These are phyloP conservation scores for Paramecium octaurelia DNA, from an alignment of 73 alveolate genomes.

Conservation along the genomic window DNA sequence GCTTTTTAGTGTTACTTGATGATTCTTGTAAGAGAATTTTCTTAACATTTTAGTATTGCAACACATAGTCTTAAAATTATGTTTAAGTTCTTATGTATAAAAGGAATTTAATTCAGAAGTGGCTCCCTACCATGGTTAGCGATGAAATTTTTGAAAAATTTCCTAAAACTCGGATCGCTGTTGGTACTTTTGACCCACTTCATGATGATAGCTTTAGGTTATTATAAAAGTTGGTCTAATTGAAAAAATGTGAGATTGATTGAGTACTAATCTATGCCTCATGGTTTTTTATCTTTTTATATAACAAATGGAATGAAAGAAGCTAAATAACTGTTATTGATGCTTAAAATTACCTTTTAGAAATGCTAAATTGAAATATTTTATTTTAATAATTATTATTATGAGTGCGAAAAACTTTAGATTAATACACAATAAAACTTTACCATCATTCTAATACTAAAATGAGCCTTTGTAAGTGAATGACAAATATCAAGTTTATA, in stretches of 20 bases:
- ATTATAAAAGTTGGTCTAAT: not conserved
- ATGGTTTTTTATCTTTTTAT: constrained; percentile 55
- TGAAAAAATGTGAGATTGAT: constrained; percentile 29
- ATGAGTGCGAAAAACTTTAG: constrained; percentile 24
- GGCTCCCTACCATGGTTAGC: constrained; percentile 67
- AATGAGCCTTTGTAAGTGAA: constrained; percentile 9
- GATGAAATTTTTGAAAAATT: constrained; percentile 57
- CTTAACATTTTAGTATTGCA: constrained; percentile 58
- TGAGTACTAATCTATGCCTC: constrained; percentile 47
- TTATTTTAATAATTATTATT: not conserved
- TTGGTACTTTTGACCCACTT: constrained; percentile 77
- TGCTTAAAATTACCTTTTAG: constrained; percentile 36
- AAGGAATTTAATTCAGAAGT: constrained; percentile 34
- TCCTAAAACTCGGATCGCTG: constrained; percentile 70
- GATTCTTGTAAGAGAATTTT: constrained; percentile 63
- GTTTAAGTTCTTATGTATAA: constrained; percentile 76
- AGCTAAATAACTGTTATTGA: constrained; percentile 42
- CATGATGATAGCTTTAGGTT: constrained; percentile 78
- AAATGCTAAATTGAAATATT: not conserved
- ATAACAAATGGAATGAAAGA: constrained; percentile 56
- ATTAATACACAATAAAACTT: constrained; percentile 17
- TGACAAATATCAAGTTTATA: not conserved
- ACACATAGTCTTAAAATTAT: constrained; percentile 71
- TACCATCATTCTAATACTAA: not conserved
- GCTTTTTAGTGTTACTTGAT: constrained; percentile 71